Evolutionary conservation across 148 eudicot species (phyloP), one percentile per base, ranked within the genome.

Genomic region (Gaultheria prostrata): DNA sequence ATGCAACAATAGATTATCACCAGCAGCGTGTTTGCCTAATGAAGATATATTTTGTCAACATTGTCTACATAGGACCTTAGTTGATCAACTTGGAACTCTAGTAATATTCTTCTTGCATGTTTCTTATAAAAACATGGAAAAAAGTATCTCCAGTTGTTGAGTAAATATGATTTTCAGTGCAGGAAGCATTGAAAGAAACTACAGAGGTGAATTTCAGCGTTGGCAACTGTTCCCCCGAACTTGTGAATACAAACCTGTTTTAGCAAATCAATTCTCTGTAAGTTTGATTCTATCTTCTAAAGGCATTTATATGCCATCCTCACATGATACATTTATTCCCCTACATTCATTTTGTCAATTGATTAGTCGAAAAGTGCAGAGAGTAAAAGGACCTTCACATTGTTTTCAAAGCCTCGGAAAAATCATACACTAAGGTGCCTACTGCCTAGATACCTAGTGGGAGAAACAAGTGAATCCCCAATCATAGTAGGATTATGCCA

Each of bases 141-240:
- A 28, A 12, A 13, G 10, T 67, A 67, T 67, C 35, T 67, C 72
- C 28, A 2, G 4, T 67, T 28, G 72, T 35, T 67, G 18, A 13
- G 35, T 12, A 59, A 57, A 57, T 35, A 79, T 79, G 82, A 57
- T 72, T 57, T 28, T 70, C 89, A 97, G 99, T 85, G 97, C 98
- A 80, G 99, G 99, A 87, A 97, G 99, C 94, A 97, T 97, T 73
- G 99, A 98, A 74, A 92, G 99, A 92, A 95, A 90, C 85, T 94
- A 88, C 87, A 97, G 87, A 89, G 99, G 99, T 67, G 98, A 92
- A 88, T 97, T 97, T 89, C 91, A 91, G 85, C 93, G 98, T 39
- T 95, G 92, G 95, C 98, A 97, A 87, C 88, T 97, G 54, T 97
- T 93, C 86, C 95, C 99, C 45, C 80, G 90, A 83, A 86, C 83